phyloP scores from a whole-genome alignment of 176 grass and related monocot species.

The Alopecurus myosuroides region DNA sequence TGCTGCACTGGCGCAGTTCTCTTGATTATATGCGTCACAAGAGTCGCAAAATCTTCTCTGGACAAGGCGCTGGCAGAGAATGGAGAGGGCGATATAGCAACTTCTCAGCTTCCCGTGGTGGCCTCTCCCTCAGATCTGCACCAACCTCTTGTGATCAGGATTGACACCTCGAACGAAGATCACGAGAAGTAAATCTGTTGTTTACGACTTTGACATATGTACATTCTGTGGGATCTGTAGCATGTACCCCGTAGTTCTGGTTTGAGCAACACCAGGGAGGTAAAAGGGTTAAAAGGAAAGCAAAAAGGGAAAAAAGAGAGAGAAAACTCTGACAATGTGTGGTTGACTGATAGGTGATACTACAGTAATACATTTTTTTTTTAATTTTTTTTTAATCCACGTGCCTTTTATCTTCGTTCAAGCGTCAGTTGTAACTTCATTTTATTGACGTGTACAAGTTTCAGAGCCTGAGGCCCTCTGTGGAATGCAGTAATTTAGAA shows the following conservation, averaged over 20 bases:
- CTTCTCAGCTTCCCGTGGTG: slow-evolving; percentile 63
- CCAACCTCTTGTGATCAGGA: slow-evolving; percentile 86
- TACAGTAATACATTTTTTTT: background rate
- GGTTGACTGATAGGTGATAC: slow-evolving; percentile 31
- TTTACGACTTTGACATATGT: slow-evolving; percentile 34
- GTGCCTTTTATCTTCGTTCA: background rate
- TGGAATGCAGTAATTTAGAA: too few species aligned
- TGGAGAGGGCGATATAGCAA: slow-evolving; percentile 41
- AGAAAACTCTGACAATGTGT: background rate
- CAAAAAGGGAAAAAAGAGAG: background rate
- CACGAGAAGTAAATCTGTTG: slow-evolving; percentile 55
- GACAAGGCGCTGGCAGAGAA: slow-evolving; percentile 95
- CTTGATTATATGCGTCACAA: slow-evolving; percentile 80
- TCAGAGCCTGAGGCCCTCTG: too few species aligned
- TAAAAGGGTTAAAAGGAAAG: slow-evolving; percentile 24
- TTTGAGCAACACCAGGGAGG: background rate
- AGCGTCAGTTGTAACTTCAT: background rate
- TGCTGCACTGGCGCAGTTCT: slow-evolving; percentile 41
- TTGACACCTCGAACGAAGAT: slow-evolving; percentile 71
- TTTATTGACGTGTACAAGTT: too few species aligned
- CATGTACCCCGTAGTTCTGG: slow-evolving; percentile 19
- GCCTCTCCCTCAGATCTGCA: slow-evolving; percentile 51
- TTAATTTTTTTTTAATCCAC: background rate
- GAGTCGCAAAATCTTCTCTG: slow-evolving; percentile 70
- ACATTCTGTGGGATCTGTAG: slow-evolving; percentile 51